Conservation (phyloP, 257 asterid genomes). For the Solanum pimpinellifolium region DNA sequence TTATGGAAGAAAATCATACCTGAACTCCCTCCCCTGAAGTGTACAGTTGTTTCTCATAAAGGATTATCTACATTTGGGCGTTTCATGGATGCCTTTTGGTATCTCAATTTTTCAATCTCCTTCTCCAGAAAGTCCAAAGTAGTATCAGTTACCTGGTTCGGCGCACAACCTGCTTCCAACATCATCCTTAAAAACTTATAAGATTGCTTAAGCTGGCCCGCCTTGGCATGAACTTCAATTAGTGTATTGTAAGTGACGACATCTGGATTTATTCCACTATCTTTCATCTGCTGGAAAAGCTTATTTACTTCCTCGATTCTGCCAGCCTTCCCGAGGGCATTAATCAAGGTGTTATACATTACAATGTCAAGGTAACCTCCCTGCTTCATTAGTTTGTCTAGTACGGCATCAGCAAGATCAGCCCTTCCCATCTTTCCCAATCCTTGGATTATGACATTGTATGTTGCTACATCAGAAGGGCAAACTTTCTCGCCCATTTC, state of each 20-base stretch:
- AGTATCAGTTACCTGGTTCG: conserved; percentile 87
- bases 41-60: conserved; percentile 3
- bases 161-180: conserved; percentile 91
- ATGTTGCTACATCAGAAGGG: conserved; percentile 78
- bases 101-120: conserved; percentile 57
- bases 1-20: background rate
- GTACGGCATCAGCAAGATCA: conserved; percentile 73
- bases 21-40: background rate
- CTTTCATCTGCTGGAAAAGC: conserved; percentile 67
- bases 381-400: conserved; percentile 53
- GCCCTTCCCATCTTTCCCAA: conserved; percentile 88
- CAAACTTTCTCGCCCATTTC: conserved; percentile 57
- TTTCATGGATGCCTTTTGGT: conserved; percentile 54
- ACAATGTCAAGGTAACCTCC: conserved; percentile 92
- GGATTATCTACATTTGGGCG: conserved; percentile 17
- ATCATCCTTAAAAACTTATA: conserved; percentile 65
- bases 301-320: conserved; percentile 53
- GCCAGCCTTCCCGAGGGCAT: conserved; percentile 81
- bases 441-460: conserved; percentile 73
- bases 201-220: conserved; percentile 68
- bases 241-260: conserved; percentile 83
- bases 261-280: conserved; percentile 78
- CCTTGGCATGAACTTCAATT: conserved; percentile 77
- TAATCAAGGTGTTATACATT: conserved; percentile 88
- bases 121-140: conserved; percentile 63